These are phyloP conservation scores for Bidens hawaiensis DNA, from an alignment of 140 eudicot genomes.

Conservation along the genomic window DNA sequence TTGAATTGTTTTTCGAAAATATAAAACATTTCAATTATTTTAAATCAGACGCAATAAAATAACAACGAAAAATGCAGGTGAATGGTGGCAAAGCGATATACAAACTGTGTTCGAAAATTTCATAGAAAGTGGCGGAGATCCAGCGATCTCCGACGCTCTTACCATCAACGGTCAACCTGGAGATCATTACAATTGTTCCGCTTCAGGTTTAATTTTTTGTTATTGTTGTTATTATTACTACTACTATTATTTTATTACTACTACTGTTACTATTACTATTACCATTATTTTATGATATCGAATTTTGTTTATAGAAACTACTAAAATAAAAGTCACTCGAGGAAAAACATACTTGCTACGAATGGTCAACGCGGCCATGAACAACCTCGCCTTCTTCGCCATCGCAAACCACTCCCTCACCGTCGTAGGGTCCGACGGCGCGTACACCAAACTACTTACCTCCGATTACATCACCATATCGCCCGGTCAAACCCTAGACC, in stretches of 20 bases:
- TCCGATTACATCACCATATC: slow-evolving; percentile 29
- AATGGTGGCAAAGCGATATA: slow-evolving; percentile 40
- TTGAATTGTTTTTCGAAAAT: too few species aligned
- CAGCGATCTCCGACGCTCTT: slow-evolving; percentile 32
- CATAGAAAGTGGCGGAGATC: slow-evolving; percentile 28
- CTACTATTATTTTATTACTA: too few species aligned
- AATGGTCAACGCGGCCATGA: slow-evolving; percentile 49
- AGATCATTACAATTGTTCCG: slow-evolving; percentile 55
- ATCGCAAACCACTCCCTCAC: slow-evolving; percentile 41
- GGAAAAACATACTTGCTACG: slow-evolving; percentile 45
- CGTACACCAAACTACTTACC: slow-evolving; percentile 42
- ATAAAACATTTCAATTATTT: neutral
- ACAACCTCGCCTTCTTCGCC: slow-evolving; percentile 35
- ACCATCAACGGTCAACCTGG: slow-evolving; percentile 77
- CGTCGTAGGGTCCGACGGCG: slow-evolving; percentile 42
- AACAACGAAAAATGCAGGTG: slow-evolving; percentile 15
- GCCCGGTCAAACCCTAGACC: slow-evolving; percentile 55
- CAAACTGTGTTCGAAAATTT: slow-evolving; percentile 38
- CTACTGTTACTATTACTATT: too few species aligned
- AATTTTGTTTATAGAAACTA: slow-evolving; percentile 26
- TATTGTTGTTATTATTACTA: too few species aligned
- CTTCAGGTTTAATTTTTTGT: neutral
- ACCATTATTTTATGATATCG: neutral
- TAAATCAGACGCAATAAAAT: neutral
- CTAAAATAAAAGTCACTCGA: slow-evolving; percentile 19